A percentile compares a stretch with the other conserved stretches of the same genome.
Conservation (phyloP, 2,329 filamentous ascomycete genomes). For the Colletotrichum eremochloae region DNA sequence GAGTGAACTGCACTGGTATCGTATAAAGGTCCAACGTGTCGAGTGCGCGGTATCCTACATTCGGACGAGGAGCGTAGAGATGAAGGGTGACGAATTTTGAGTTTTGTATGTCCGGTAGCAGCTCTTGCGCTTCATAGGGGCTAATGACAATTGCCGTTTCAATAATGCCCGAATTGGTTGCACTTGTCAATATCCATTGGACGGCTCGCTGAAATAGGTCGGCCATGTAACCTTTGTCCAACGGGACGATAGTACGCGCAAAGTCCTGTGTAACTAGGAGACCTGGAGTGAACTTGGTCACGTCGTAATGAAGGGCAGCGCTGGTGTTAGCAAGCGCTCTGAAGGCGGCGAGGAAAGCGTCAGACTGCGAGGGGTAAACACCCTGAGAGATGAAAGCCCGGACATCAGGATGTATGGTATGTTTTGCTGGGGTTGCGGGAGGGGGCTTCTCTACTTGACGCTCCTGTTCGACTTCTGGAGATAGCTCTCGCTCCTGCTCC, state of each 20-base stretch:
- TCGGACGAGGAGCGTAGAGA: slow-evolving; percentile 63
- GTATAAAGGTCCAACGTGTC: slow-evolving; percentile 62
- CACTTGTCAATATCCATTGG: slow-evolving; percentile 64
- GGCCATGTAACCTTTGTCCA: slow-evolving; percentile 27
- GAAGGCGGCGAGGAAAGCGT: slow-evolving; percentile 62
- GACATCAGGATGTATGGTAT: slow-evolving; percentile 61
- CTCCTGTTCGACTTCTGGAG: slow-evolving; percentile 74
- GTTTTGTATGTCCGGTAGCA: slow-evolving; percentile 57
- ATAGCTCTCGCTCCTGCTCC: slow-evolving; percentile 78
- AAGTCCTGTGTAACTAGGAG: slow-evolving; percentile 67
- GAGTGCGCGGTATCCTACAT: slow-evolving; percentile 53
- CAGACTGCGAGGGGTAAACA: slow-evolving; percentile 44
- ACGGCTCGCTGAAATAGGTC: slow-evolving; percentile 67
- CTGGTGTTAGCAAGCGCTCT: slow-evolving; percentile 55
- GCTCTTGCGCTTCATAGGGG: slow-evolving; percentile 69
- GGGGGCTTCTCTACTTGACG: slow-evolving; percentile 65
- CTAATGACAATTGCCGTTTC: slow-evolving; percentile 65
- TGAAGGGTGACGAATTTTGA: slow-evolving; percentile 58
- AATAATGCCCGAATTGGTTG: fast-evolving
- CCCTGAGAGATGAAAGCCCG: slow-evolving; percentile 55
- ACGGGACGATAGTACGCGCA: slow-evolving; percentile 55
- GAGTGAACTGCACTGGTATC: slow-evolving; percentile 45
- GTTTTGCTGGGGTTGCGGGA: slow-evolving; percentile 52
- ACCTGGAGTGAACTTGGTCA: slow-evolving; percentile 52
- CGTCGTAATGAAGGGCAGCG: slow-evolving; percentile 52